These are phyloP conservation scores for Gossypium turneri DNA, from an alignment of 345 rosid species.

Conservation along the genomic window DNA sequence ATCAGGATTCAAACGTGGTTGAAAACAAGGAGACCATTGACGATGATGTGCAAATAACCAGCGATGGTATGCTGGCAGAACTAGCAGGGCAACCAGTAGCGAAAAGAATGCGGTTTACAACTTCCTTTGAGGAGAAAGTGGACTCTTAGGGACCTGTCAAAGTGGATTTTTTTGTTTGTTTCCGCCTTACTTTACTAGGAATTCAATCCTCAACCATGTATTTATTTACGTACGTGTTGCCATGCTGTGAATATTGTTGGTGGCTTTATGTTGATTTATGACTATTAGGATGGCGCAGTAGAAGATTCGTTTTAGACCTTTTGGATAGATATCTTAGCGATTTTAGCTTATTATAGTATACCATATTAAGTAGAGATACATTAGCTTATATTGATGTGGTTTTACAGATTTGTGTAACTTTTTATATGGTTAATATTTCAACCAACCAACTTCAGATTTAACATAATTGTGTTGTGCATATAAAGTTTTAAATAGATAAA, in stretches of 20 bases:
- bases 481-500: too few relatives aligned
- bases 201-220: not conserved
- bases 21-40: conserved; percentile 13
- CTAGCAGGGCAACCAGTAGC: conserved; percentile 44
- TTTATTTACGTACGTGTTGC: not conserved
- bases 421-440: too few relatives aligned
- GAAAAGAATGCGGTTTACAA: conserved; percentile 50
- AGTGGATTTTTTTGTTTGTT: not conserved
- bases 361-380: not conserved
- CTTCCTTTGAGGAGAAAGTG: conserved; percentile 27
- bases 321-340: not conserved
- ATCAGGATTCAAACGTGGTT: not conserved
- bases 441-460: too few relatives aligned
- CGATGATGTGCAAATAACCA: not conserved
- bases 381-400: too few relatives aligned
- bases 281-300: not conserved
- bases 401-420: too few relatives aligned
- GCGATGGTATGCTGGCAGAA: conserved; percentile 19
- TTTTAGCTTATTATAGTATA: not conserved
- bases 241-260: conserved; percentile 4
- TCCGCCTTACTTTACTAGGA: not conserved
- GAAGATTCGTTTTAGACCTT: not conserved
- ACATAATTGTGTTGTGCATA: too few relatives aligned
- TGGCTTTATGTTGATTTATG: not conserved
- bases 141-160: not conserved